Conservation (phyloP, 2,329 filamentous ascomycete species). For the Verticillium longisporum region DNA sequence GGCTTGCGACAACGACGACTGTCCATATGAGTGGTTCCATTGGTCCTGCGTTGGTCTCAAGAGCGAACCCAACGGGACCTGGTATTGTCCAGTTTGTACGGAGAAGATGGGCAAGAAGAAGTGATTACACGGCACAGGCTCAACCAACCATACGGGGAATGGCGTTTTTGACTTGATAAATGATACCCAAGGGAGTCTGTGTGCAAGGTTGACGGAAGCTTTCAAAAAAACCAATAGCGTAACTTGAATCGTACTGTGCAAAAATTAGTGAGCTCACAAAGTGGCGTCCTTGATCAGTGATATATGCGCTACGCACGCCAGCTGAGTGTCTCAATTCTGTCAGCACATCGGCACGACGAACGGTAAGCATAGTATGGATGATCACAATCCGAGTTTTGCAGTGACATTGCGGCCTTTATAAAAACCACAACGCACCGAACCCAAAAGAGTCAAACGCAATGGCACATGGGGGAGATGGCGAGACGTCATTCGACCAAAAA, state of each 20-base stretch:
- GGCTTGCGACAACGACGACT: constrained; percentile 77
- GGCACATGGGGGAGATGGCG: neutral
- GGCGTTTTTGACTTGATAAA: neutral
- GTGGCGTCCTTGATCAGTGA: too few species aligned
- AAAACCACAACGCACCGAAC: neutral
- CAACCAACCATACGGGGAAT: neutral
- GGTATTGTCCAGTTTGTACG: constrained; percentile 59
- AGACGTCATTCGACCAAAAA: neutral
- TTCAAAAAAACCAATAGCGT: neutral
- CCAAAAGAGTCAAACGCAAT: neutral
- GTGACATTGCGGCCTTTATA: neutral
- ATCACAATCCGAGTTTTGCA: neutral
- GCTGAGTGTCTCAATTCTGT: too few species aligned
- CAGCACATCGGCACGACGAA: too few species aligned
- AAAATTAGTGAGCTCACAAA: too few species aligned
- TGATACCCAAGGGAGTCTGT: constrained; percentile 3
- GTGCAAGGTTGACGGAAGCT: neutral
- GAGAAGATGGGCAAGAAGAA: constrained; percentile 42
- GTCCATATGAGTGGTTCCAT: constrained; percentile 82
- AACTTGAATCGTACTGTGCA: neutral
- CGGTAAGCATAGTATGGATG: neutral
- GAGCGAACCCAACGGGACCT: constrained; percentile 60
- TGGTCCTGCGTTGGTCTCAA: constrained; percentile 68
- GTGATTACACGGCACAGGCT: neutral
- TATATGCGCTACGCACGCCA: too few species aligned